Percentiles rank a stretch among this genome's conserved stretches.
These are phyloP conservation scores for Cardiospermum halicacabum DNA, from an alignment of 345 rosid species.

Conservation along the genomic window DNA sequence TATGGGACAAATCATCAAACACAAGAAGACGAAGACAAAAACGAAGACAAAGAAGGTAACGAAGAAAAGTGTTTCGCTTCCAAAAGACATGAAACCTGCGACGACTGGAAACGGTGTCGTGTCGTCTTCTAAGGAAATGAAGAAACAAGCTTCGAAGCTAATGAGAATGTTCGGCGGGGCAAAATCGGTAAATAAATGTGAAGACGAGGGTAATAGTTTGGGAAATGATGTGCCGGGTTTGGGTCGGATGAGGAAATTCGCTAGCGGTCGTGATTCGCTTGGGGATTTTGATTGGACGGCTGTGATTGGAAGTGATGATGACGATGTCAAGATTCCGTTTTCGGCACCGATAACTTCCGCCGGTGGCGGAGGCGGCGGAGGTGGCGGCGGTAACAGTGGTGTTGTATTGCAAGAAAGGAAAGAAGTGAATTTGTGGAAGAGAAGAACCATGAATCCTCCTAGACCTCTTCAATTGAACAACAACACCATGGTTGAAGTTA, in stretches of 20 bases:
- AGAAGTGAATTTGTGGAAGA: slow-evolving; percentile 85
- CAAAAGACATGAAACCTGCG: slow-evolving; percentile 17
- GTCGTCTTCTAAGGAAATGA: slow-evolving; percentile 17
- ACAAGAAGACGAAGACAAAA: slow-evolving; percentile 50
- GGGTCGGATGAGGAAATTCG: slow-evolving; percentile 74
- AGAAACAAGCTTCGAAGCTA: slow-evolving; percentile 34
- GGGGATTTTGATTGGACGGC: slow-evolving; percentile 59
- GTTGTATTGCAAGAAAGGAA: slow-evolving; percentile 42
- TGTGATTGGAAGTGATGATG: slow-evolving; percentile 38
- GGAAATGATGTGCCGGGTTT: slow-evolving; percentile 38
- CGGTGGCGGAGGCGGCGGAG: slow-evolving; percentile 35
- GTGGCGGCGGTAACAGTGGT: no score
- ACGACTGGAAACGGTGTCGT: neutral
- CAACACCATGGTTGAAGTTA: slow-evolving; percentile 13
- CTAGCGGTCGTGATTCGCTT: slow-evolving; percentile 61
- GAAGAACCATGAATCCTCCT: slow-evolving; percentile 82
- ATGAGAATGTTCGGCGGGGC: slow-evolving; percentile 35
- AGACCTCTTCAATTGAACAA: slow-evolving; percentile 53
- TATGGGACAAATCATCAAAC: slow-evolving; percentile 90
- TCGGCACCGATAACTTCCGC: slow-evolving; percentile 63
- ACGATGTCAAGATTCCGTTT: slow-evolving; percentile 50
- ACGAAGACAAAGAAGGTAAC: slow-evolving; percentile 7
- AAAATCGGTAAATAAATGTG: slow-evolving; percentile 22
- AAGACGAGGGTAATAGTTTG: neutral
- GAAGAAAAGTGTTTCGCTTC: slow-evolving; percentile 6